Conservation (phyloP, 768 basidiomycete species). For the Leucocoprinus leucothites region DNA sequence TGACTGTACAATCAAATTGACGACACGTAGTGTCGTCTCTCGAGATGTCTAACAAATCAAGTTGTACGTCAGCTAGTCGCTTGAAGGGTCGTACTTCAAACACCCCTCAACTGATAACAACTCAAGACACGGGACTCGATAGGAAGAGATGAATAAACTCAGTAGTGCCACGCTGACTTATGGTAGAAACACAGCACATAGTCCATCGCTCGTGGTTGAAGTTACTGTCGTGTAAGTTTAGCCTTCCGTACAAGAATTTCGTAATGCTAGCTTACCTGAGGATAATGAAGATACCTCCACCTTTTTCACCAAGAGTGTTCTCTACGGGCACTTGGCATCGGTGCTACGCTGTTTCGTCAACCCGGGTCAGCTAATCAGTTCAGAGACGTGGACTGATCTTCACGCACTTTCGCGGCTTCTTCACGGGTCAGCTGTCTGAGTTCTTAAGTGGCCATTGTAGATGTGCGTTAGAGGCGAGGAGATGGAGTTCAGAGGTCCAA, state of each 20-base stretch:
- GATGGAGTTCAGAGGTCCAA: not conserved
- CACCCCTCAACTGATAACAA: slow-evolving; percentile 69
- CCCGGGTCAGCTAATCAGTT: not conserved
- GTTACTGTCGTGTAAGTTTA: slow-evolving; percentile 46
- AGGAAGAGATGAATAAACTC: slow-evolving; percentile 10
- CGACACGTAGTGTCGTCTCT: not conserved
- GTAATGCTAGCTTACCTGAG: slow-evolving; percentile 28
- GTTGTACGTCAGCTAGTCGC: slow-evolving; percentile 26
- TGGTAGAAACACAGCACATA: slow-evolving; percentile 75
- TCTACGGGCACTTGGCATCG: slow-evolving; percentile 75
- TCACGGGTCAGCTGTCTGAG: slow-evolving; percentile 49
- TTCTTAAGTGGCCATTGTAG: slow-evolving; percentile 18
- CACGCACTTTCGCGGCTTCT: slow-evolving; percentile 66
- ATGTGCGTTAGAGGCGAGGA: slow-evolving; percentile 18
- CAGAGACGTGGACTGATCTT: not conserved
- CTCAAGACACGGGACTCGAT: not conserved
- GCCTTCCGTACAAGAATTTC: no score
- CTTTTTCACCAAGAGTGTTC: slow-evolving; percentile 65
- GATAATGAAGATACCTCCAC: slow-evolving; percentile 34
- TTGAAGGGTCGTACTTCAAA: slow-evolving; percentile 50
- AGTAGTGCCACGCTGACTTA: slow-evolving; percentile 37
- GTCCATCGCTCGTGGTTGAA: slow-evolving; percentile 97
- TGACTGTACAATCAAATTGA: slow-evolving; percentile 28
- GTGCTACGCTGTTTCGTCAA: slow-evolving; percentile 64
- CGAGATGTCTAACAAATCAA: slow-evolving; percentile 45